Conservation (phyloP, 2,329 filamentous ascomycete genomes). For the Aspergillus floridensis region DNA sequence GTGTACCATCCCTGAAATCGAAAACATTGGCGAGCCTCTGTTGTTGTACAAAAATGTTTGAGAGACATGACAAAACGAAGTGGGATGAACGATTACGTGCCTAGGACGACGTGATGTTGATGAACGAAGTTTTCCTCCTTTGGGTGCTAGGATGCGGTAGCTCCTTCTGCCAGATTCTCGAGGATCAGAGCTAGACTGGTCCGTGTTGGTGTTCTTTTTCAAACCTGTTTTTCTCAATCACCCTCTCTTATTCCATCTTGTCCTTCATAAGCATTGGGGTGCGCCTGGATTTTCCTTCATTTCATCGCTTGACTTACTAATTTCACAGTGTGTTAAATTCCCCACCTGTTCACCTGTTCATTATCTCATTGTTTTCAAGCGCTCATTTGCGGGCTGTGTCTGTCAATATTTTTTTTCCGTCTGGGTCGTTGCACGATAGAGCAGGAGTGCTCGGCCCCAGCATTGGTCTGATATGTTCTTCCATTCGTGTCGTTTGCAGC, state of each 20-base stretch:
- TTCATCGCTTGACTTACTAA: constrained; percentile 14
- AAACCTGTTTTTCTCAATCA: constrained; percentile 8
- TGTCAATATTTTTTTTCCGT: background rate
- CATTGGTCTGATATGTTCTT: constrained; percentile 2
- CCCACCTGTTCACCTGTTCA: constrained; percentile 13
- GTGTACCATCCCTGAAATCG: constrained; percentile 98
- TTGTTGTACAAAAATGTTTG: constrained; percentile 72
- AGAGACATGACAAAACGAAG: constrained; percentile 13
- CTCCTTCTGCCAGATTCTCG: constrained; percentile 3
- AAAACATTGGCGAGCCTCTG: constrained; percentile 93
- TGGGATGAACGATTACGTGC: constrained; percentile 32
- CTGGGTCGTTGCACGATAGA: background rate
- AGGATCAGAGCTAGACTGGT: constrained; percentile 1
- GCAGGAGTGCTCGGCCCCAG: constrained; percentile 3
- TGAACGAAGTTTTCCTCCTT: constrained; percentile 22
- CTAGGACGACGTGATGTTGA: constrained; percentile 39
- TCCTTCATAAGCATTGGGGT: constrained; percentile 23
- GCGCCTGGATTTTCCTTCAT: constrained; percentile 19
- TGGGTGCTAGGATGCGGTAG: constrained; percentile 10
- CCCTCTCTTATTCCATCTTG: constrained; percentile 9
- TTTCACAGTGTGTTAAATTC: constrained; percentile 15
- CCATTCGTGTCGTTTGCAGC: background rate
- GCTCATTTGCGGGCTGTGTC: constrained; percentile 3
- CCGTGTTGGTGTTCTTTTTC: constrained; percentile 5
- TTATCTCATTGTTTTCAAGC: constrained; percentile 10